Evolutionary conservation across 31 red algal genomes (phyloP).

Genomic region (Endocladia muricata): DNA sequence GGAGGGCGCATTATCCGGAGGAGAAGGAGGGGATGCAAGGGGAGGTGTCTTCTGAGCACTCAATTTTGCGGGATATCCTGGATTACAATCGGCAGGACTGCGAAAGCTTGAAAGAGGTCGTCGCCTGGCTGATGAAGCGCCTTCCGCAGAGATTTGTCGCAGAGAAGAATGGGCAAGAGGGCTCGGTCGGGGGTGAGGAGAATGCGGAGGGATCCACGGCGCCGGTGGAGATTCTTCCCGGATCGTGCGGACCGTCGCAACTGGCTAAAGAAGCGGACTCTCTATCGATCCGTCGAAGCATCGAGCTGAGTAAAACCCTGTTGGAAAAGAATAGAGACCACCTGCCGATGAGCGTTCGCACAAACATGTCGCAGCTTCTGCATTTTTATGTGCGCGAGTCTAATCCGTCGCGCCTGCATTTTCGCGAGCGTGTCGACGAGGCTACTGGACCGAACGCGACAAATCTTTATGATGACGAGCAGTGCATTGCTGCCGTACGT

Average conservation of each 20-base stretch:
- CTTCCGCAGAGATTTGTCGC: slow-evolving; percentile 2
- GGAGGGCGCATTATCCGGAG: slow-evolving; percentile 33
- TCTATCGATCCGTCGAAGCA: slow-evolving; percentile 31
- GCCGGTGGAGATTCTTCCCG: slow-evolving; percentile 11
- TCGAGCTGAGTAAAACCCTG: slow-evolving; percentile 38
- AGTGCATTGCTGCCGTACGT: slow-evolving; percentile 14
- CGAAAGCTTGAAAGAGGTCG: slow-evolving; percentile 54
- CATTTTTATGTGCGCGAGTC: slow-evolving; percentile 65
- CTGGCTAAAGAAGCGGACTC: slow-evolving; percentile 42
- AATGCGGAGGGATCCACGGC: not conserved
- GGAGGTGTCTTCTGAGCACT: too few species aligned
- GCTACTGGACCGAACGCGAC: slow-evolving; percentile 9
- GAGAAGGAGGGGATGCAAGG: not conserved
- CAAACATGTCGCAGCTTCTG: slow-evolving; percentile 44
- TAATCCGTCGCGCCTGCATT: slow-evolving; percentile 30
- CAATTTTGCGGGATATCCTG: slow-evolving; percentile 42
- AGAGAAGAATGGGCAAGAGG: not conserved
- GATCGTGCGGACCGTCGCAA: slow-evolving; percentile 58
- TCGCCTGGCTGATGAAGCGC: slow-evolving; percentile 40
- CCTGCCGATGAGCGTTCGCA: not conserved
- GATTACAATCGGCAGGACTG: slow-evolving; percentile 81
- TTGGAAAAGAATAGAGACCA: not conserved
- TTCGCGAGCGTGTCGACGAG: slow-evolving; percentile 37
- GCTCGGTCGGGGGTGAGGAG: not conserved
- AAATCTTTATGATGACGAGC: slow-evolving; percentile 42